Conservation (phyloP, 805 yeast species). For the Zygotorulaspora florentina region DNA sequence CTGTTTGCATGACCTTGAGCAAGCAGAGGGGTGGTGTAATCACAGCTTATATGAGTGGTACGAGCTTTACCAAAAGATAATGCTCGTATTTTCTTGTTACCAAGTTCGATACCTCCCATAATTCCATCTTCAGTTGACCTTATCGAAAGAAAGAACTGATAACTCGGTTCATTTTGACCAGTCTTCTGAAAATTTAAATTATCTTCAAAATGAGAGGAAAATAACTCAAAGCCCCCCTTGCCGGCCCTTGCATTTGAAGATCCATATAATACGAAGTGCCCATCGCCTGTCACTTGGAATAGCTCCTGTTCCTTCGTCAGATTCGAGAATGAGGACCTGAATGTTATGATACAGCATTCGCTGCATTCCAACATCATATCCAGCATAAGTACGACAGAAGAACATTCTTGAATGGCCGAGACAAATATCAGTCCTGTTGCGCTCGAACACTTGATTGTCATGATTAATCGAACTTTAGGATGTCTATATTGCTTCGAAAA, state of each 20-base stretch:
- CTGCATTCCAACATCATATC: conserved; percentile 5
- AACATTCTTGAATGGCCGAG: conserved; percentile 11
- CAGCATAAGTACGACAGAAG: conserved; percentile 8
- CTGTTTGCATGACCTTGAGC: background rate
- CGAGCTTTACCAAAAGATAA: conserved; percentile 1
- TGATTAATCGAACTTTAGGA: conserved; percentile 4
- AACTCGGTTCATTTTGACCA: background rate
- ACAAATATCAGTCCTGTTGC: conserved; percentile 10
- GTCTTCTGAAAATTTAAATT: conserved; percentile 10
- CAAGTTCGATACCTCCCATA: background rate
- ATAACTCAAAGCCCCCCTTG: conserved; percentile 22
- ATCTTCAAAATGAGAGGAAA: conserved; percentile 14
- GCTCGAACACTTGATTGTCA: conserved; percentile 10
- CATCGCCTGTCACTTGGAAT: conserved; percentile 17
- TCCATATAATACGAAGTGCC: conserved; percentile 25
- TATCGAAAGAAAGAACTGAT: conserved; percentile 10
- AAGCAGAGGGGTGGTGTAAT: background rate
- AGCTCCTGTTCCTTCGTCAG: conserved; percentile 21
- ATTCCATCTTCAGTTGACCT: conserved; percentile 5
- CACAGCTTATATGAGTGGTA: background rate
- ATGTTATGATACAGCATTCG: conserved; percentile 1
- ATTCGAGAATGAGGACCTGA: conserved; percentile 18
- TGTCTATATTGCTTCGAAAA: conserved; percentile 1
- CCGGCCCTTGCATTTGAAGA: conserved; percentile 7
- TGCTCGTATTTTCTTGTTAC: conserved; percentile 1